Evolutionary conservation across 2,329 filamentous ascomycete genomes (phyloP), one percentile per base, ranked within the genome.

Genomic region (Pezicula radicicola): DNA sequence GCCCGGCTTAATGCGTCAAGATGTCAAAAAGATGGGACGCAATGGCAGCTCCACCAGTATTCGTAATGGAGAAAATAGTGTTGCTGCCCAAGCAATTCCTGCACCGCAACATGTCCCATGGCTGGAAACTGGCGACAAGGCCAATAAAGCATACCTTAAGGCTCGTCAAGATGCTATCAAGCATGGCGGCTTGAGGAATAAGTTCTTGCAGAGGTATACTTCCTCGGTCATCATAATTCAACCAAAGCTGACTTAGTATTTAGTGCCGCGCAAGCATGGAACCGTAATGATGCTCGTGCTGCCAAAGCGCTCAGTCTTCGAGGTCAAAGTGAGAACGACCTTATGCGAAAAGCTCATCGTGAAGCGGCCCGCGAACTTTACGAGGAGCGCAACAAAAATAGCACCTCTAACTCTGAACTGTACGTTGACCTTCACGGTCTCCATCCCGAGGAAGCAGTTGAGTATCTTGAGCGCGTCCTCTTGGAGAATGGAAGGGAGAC

Each of bases 371-470:
- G 87, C 35, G 87, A 94, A 63, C 79, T 99, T 28, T 99, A 97
- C 67, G 92, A 97, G 69, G 89, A 96, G 67, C 89, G 93, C 37
- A 97, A 97, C 69, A 89, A 87, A 70, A 81, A 85, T 64, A 75
- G 74, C 55, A 67, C 71, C 39, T 70, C 70, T 27, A 75, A 74
- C 54, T 72, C 73, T 30, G 94, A 99, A 72, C 83, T 97, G 41
- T 99, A 95, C 70, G 88, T 97, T 49, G 94, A 99, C 70, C 77
- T 99, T 30, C 94, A 99, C 69, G 94, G 94, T n/a, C 81, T 99
- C n/a, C 94, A 97, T 65, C 91, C 94, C 0, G 93, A 97, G 66
- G 94, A 99, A 75, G 94, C 93, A 4, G 91, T 97, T 39, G 89
- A 94, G 59, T 97, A 97, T 63, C 81, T 99, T 4, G 91, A 94